These are phyloP conservation scores for Ganoderma lucidum DNA, from an alignment of 1,284 basidiomycete species.

Conservation along the genomic window DNA sequence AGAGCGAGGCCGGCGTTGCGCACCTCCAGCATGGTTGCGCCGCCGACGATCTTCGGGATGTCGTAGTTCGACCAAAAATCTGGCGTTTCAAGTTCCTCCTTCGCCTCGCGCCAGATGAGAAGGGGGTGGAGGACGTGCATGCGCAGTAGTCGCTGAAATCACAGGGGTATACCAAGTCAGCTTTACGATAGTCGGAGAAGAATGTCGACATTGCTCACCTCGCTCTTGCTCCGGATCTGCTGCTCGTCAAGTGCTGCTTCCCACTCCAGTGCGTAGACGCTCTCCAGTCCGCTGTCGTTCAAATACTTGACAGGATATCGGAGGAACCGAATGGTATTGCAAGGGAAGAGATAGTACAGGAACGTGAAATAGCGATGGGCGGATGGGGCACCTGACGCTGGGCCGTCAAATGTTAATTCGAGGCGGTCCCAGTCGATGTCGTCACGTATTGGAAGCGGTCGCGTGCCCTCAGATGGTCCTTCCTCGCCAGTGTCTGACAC, in stretches of 20 bases:
- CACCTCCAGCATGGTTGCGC: conserved; percentile 75
- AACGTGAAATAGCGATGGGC: conserved; percentile 75
- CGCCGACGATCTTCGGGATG: conserved; percentile 72
- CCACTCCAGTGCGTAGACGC: conserved; percentile 71
- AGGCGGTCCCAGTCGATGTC: conserved; percentile 72
- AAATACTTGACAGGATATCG: conserved; percentile 73
- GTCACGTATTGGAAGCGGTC: conserved; percentile 53
- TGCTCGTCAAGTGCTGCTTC: conserved; percentile 72
- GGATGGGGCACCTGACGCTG: conserved; percentile 59
- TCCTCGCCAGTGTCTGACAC: conserved; percentile 41
- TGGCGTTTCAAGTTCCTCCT: conserved; percentile 67
- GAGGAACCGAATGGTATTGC: conserved; percentile 82
- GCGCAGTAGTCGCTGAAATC: conserved; percentile 69
- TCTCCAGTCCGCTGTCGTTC: conserved; percentile 52
- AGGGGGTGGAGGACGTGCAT: conserved; percentile 78
- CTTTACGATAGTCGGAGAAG: not conserved
- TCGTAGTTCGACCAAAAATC: conserved; percentile 76
- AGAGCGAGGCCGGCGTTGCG: conserved; percentile 56
- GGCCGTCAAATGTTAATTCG: conserved; percentile 61
- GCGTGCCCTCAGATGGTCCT: conserved; percentile 36
- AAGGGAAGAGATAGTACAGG: conserved; percentile 89
- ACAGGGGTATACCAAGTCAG: conserved; percentile 11
- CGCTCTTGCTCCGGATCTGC: conserved; percentile 72
- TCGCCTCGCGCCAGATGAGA: conserved; percentile 71
- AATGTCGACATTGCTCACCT: conserved; percentile 50